These are phyloP conservation scores for Aaosphaeria pasadenensis DNA, from an alignment of 2,329 filamentous ascomycete genomes.

Conservation along the genomic window DNA sequence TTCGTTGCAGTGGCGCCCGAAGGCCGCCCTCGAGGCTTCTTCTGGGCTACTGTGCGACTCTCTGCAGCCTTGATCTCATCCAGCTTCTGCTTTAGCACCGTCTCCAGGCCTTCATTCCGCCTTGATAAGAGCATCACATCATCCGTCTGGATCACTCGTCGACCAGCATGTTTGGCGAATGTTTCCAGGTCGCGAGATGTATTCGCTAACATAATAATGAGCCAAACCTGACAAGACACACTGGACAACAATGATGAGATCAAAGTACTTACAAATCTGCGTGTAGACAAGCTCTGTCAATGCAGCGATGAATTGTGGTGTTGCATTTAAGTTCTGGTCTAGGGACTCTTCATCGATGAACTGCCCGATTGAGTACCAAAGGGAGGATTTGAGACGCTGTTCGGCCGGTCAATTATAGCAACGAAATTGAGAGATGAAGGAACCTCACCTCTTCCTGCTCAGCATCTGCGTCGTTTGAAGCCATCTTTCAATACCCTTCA, in stretches of 20 bases:
- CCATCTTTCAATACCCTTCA: constrained; percentile 11
- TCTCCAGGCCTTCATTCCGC: constrained; percentile 80
- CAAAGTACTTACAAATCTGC: constrained; percentile 67
- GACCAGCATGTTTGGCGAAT: constrained; percentile 68
- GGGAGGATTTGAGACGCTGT: constrained; percentile 48
- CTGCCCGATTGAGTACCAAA: constrained; percentile 42
- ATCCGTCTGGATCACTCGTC: constrained; percentile 75
- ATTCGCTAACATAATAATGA: constrained; percentile 15
- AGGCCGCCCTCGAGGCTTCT: constrained; percentile 22
- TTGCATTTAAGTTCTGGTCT: constrained; percentile 74
- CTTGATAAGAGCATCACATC: constrained; percentile 86
- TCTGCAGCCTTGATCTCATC: constrained; percentile 45
- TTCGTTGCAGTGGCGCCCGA: constrained; percentile 2
- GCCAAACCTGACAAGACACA: background rate
- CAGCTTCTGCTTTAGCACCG: constrained; percentile 68
- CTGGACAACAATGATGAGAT: background rate
- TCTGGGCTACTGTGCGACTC: constrained; percentile 13
- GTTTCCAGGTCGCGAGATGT: constrained; percentile 59
- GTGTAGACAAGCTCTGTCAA: constrained; percentile 80
- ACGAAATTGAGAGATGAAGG: background rate
- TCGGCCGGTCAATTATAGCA: constrained; percentile 1
- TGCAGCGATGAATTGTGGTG: constrained; percentile 80
- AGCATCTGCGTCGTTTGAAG: constrained; percentile 18
- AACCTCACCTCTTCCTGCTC: constrained; percentile 31
- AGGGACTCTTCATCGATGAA: constrained; percentile 85